These are phyloP conservation scores for Cryphonectria japonica DNA, from an alignment of 2,329 filamentous ascomycete genomes.

Conservation along the genomic window DNA sequence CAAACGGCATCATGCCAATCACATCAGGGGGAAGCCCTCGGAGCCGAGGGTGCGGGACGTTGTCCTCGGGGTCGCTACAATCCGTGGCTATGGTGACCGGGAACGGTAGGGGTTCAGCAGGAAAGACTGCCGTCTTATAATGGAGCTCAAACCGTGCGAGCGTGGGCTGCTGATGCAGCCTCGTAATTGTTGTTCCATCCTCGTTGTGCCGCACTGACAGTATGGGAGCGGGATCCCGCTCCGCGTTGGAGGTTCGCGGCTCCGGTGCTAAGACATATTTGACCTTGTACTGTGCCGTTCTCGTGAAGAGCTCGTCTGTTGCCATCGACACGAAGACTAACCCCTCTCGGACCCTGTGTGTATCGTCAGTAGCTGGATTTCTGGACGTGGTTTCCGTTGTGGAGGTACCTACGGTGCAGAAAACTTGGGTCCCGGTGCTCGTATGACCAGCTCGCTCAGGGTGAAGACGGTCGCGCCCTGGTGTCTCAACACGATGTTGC, in stretches of 20 bases:
- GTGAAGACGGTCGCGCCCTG: conserved; percentile 80
- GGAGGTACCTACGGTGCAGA: conserved; percentile 75
- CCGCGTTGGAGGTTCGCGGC: conserved; percentile 31
- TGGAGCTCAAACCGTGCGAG: conserved; percentile 47
- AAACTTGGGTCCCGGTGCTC: conserved; percentile 78
- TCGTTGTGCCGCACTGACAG: conserved; percentile 58
- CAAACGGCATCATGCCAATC: conserved; percentile 59
- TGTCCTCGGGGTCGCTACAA: conserved; percentile 63
- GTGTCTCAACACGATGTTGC: conserved; percentile 85
- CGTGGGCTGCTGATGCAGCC: conserved; percentile 45
- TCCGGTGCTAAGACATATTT: conserved; percentile 54
- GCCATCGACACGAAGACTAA: conserved; percentile 92
- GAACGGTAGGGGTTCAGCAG: conserved; percentile 23
- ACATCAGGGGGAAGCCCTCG: conserved; percentile 52
- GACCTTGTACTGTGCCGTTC: conserved; percentile 77
- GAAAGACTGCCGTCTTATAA: conserved; percentile 27
- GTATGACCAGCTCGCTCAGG: conserved; percentile 84
- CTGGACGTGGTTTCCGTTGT: no score
- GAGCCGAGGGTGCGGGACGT: conserved; percentile 35
- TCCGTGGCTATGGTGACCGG: conserved; percentile 46
- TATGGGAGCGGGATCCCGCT: conserved; percentile 40
- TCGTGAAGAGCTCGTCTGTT: conserved; percentile 72
- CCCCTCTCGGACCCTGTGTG: conserved; percentile 78
- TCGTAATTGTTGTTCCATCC: conserved; percentile 52
- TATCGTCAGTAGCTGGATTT: conserved; percentile 22